Percentiles rank a stretch among this genome's conserved stretches.
These are phyloP conservation scores for Neckera pumila DNA, from an alignment of 225 moss, liverwort and hornwort species.

Conservation along the genomic window DNA sequence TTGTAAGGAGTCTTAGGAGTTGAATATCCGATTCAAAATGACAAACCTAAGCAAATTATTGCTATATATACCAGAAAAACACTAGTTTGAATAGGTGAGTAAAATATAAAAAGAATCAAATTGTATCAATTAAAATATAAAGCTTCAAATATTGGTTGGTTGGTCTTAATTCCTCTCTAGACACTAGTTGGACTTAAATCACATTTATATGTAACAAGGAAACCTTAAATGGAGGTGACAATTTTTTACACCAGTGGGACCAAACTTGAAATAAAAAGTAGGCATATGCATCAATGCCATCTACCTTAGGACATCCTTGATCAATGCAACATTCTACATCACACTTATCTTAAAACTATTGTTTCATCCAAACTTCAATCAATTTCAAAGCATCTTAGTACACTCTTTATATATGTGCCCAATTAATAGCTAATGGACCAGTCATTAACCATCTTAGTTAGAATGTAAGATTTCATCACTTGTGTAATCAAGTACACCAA, in stretches of 20 bases:
- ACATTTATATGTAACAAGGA: rapidly evolving
- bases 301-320: rapidly evolving
- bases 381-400: rapidly evolving
- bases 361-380: background rate
- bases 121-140: background rate
- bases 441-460: rapidly evolving
- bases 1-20: background rate
- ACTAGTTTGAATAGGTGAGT: too few relatives aligned
- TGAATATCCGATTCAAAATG: background rate
- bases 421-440: background rate
- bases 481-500: background rate
- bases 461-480: background rate
- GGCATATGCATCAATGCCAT: background rate
- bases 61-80: background rate
- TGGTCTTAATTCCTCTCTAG: rapidly evolving
- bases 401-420: too few relatives aligned
- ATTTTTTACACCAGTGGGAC: background rate
- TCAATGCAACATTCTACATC: background rate
- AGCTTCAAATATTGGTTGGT: too few relatives aligned
- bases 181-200: background rate
- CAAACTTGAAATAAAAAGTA: background rate
- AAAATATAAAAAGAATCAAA: rapidly evolving
- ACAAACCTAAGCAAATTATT: background rate
- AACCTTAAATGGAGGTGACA: background rate
- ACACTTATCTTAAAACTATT: background rate